These are phyloP conservation scores for Eucalyptus tenuipes DNA, from an alignment of 345 rosid species.

Conservation along the genomic window DNA sequence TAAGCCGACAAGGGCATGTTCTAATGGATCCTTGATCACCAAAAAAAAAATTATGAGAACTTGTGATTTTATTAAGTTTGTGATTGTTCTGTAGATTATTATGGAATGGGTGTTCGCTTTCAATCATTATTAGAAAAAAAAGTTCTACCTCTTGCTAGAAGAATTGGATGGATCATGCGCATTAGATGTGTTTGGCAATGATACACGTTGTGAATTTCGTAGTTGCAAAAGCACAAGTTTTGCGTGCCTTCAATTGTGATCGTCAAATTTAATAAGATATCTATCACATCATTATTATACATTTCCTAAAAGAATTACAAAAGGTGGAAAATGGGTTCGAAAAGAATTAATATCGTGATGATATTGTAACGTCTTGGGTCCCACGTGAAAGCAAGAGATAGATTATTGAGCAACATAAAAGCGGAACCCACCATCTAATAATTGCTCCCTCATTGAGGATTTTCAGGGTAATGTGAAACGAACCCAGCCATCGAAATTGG, in stretches of 20 bases:
- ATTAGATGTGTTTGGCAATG: background rate
- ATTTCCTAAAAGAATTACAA: background rate
- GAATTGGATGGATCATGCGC: rapidly evolving
- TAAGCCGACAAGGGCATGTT: no score
- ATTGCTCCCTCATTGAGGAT: no score
- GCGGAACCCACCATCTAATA: background rate
- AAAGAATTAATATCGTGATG: background rate
- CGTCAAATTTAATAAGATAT: background rate
- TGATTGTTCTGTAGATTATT: no score
- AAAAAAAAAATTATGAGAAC: background rate
- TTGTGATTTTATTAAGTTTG: background rate
- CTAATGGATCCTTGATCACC: no score
- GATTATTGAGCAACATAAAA: background rate
- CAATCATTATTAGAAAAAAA: no score
- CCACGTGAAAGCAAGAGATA: background rate
- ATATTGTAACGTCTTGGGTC: rapidly evolving
- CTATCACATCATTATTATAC: background rate
- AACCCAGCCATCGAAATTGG: background rate
- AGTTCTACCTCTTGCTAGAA: rapidly evolving
- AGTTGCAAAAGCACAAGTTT: background rate
- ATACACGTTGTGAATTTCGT: background rate
- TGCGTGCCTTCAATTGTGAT: background rate
- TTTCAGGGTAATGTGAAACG: background rate
- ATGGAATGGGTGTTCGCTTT: background rate
- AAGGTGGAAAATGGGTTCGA: background rate